phyloP scores from a whole-genome alignment of 306 rosid genomes.

The Arachis hypogaea region DNA sequence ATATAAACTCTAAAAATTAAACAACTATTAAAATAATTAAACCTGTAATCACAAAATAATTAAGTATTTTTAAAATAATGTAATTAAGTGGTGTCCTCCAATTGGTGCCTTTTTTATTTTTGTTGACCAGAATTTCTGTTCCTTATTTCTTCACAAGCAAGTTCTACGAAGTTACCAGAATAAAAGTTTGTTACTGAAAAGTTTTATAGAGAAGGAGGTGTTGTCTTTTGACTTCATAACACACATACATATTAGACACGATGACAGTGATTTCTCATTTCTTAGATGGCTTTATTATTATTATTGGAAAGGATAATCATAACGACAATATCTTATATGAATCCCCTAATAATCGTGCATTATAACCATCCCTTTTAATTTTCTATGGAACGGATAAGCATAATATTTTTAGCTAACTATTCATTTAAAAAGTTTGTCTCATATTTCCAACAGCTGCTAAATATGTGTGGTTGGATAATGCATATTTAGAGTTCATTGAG shows the following conservation, averaged over 20 bases:
- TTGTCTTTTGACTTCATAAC: conserved; percentile 54
- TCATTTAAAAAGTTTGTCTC: too few relatives aligned
- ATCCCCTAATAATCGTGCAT: neutral
- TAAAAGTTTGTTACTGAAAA: conserved; percentile 15
- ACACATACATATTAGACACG: conserved; percentile 13
- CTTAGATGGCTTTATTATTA: conserved; percentile 7
- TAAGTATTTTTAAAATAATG: too few relatives aligned
- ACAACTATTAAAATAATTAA: neutral
- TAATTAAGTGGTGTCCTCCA: neutral
- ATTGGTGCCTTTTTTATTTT: conserved; percentile 4
- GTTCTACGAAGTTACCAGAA: conserved; percentile 48
- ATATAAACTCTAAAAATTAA: neutral
- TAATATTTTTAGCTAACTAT: neutral
- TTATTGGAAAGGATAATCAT: conserved; percentile 29
- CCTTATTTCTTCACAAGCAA: conserved; percentile 39
- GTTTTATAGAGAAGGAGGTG: conserved; percentile 34
- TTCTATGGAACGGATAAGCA: conserved; percentile 28
- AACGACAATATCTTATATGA: conserved; percentile 5
- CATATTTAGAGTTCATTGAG: too few relatives aligned
- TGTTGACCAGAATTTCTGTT: conserved; percentile 1
- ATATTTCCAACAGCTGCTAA: too few relatives aligned
- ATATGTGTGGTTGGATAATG: too few relatives aligned
- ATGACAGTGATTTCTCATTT: conserved; percentile 22
- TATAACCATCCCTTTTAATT: neutral
- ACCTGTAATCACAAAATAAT: neutral